phyloP scores from a whole-genome alignment of 1,139 yeast genomes.

The Taphrina wiesneri region DNA sequence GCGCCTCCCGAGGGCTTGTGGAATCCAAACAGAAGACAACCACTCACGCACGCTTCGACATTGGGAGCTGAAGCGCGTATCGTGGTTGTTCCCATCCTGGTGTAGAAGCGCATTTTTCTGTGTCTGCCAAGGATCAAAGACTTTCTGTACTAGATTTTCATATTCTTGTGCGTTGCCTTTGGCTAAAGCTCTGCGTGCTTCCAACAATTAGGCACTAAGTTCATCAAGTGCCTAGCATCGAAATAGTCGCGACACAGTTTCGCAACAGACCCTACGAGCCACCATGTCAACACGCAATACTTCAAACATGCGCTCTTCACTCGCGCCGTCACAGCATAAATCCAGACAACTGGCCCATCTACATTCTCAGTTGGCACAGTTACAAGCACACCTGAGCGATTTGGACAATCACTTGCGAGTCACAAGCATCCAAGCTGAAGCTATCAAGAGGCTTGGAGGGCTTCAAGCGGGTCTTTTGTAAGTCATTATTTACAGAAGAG shows the following conservation, averaged over 20 bases:
- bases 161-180: too few species aligned
- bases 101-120: neutral
- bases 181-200: neutral
- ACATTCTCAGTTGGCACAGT: conserved; percentile 63
- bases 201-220: neutral
- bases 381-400: conserved; percentile 61
- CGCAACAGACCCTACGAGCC: neutral
- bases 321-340: conserved; percentile 41
- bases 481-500: neutral
- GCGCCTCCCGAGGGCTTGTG: neutral
- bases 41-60: too few species aligned
- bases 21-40: neutral
- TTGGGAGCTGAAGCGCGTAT: neutral
- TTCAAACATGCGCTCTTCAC: conserved; percentile 11
- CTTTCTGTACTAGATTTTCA: neutral
- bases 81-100: neutral
- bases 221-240: too few species aligned
- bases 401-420: conserved; percentile 58
- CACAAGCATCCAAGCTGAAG: conserved; percentile 59
- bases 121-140: neutral
- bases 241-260: neutral
- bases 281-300: conserved; percentile 5
- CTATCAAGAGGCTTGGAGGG: conserved; percentile 59
- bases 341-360: conserved; percentile 62
- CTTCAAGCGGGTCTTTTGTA: conserved; percentile 58